Conservation (phyloP, 331 rosid species). For the Quercus lobata region DNA sequence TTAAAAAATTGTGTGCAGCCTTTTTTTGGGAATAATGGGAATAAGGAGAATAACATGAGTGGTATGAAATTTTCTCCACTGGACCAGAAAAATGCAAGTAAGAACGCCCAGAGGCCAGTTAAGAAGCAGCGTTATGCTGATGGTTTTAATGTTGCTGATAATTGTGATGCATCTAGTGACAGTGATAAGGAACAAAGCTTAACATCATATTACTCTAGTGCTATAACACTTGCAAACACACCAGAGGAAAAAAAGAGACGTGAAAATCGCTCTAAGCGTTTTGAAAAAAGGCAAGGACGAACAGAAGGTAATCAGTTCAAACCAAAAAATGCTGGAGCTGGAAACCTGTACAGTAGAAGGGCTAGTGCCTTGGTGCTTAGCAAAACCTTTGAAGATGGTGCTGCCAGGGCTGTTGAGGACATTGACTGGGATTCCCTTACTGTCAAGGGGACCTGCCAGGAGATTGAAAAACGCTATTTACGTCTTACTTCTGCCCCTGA, state of each 20-base stretch:
- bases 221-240: constrained; percentile 65
- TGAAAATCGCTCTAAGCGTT: constrained; percentile 88
- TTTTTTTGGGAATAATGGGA: constrained; percentile 49
- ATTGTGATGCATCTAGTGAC: constrained; percentile 78
- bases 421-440: constrained; percentile 99
- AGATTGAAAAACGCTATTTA: constrained; percentile 91
- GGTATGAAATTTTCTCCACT: constrained; percentile 46
- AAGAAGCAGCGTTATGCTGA: constrained; percentile 81
- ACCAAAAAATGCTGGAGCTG: constrained; percentile 56
- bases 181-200: constrained; percentile 85
- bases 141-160: constrained; percentile 42
- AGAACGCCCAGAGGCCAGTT: constrained; percentile 49
- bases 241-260: constrained; percentile 95
- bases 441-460: constrained; percentile 97
- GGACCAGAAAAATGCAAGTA: constrained; percentile 54
- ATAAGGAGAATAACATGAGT: constrained; percentile 43
- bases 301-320: constrained; percentile 50
- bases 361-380: constrained; percentile 75
- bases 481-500: constrained; percentile 99
- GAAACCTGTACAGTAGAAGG: constrained; percentile 72
- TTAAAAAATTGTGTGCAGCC: constrained; percentile 39
- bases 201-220: constrained; percentile 62
- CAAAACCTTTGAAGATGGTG: constrained; percentile 73
- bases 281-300: constrained; percentile 79
- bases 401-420: constrained; percentile 91